These are phyloP conservation scores for Capillidium rhysosporum DNA, from an alignment of 371 early-diverging fungal genomes.

Conservation along the genomic window DNA sequence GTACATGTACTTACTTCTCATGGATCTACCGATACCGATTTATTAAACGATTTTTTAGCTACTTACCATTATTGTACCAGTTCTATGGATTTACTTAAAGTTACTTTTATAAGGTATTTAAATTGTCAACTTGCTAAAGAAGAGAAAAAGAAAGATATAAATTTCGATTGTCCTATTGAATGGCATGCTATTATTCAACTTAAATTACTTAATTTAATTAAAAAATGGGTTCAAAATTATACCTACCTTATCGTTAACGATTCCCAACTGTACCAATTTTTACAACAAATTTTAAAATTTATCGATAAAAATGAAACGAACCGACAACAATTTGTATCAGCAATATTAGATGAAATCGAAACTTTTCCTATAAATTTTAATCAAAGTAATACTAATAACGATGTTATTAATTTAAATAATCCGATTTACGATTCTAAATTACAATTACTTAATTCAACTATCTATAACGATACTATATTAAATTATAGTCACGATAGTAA, in stretches of 20 bases:
- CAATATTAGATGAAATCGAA: not conserved
- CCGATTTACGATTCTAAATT: no score
- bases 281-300: not conserved
- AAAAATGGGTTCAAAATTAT: slow-evolving; percentile 34
- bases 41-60: slow-evolving; percentile 24
- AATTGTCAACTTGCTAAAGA: not conserved
- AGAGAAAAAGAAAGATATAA: not conserved
- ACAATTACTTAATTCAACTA: not conserved
- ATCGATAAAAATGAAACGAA: not conserved
- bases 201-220: slow-evolving; percentile 32
- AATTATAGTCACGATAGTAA: not conserved
- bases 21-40: slow-evolving; percentile 18
- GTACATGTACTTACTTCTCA: slow-evolving; percentile 6
- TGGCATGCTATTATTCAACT: slow-evolving; percentile 27
- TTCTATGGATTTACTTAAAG: slow-evolving; percentile 26
- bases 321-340: not conserved
- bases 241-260: slow-evolving; percentile 22
- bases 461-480: not conserved
- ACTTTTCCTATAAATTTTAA: no score
- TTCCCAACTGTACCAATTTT: slow-evolving; percentile 9
- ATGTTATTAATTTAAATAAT: not conserved
- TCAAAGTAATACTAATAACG: not conserved
- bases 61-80: slow-evolving; percentile 35
- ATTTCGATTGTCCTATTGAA: slow-evolving; percentile 1
- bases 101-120: slow-evolving; percentile 25